These are phyloP conservation scores for Wakefieldia striispora DNA, from an alignment of 768 basidiomycete species.

Conservation along the genomic window DNA sequence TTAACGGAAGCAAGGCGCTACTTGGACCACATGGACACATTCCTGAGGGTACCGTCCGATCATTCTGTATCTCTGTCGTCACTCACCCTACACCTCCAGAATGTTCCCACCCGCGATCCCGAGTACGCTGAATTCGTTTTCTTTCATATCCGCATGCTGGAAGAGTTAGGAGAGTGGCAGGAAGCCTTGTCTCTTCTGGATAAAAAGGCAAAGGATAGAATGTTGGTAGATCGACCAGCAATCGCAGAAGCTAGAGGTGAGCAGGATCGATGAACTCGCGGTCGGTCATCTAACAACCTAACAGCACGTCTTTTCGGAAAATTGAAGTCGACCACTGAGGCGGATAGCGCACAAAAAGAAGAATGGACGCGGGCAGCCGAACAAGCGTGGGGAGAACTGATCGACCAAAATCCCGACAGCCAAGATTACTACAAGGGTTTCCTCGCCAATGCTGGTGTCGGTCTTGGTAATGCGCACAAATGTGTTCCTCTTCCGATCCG, in stretches of 20 bases:
- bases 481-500: not conserved
- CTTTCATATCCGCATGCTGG: slow-evolving; percentile 71
- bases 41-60: slow-evolving; percentile 55
- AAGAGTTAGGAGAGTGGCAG: slow-evolving; percentile 63
- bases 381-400: slow-evolving; percentile 73
- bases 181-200: slow-evolving; percentile 67
- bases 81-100: slow-evolving; percentile 39
- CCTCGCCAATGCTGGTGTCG: slow-evolving; percentile 61
- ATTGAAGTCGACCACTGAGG: slow-evolving; percentile 28
- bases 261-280: not conserved
- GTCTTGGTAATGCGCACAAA: slow-evolving; percentile 51
- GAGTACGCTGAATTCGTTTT: slow-evolving; percentile 83
- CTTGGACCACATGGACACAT: slow-evolving; percentile 67
- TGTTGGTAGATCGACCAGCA: slow-evolving; percentile 68
- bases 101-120: slow-evolving; percentile 73
- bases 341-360: slow-evolving; percentile 10
- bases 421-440: slow-evolving; percentile 78
- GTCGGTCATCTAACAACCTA: slow-evolving; percentile 6
- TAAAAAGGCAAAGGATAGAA: slow-evolving; percentile 55
- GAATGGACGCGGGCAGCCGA: slow-evolving; percentile 66
- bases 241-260: slow-evolving; percentile 69
- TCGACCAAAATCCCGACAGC: slow-evolving; percentile 84
- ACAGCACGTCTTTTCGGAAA: slow-evolving; percentile 78
- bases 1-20: slow-evolving; percentile 65
- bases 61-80: not conserved